Percentiles rank a stretch among this genome's conserved stretches.
Conservation (phyloP, 176 grass and related monocot genomes). For the Puccinellia tenuiflora region DNA sequence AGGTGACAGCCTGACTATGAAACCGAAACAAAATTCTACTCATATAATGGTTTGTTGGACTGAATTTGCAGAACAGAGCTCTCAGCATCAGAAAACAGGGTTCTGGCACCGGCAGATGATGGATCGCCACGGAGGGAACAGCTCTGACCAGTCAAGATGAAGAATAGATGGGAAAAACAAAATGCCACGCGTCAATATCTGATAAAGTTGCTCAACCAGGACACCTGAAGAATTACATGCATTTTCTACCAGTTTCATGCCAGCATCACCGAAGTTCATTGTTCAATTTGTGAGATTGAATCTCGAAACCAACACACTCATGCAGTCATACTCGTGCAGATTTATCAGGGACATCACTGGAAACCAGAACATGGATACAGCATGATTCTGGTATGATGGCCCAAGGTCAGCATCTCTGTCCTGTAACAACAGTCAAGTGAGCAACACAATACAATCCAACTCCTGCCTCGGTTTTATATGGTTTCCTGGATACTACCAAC, state of each 20-base stretch:
- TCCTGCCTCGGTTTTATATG: neutral
- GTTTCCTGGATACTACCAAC: neutral
- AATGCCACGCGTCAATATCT: neutral
- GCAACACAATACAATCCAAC: neutral
- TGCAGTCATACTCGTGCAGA: neutral
- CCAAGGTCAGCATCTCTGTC: neutral
- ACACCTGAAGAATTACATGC: neutral
- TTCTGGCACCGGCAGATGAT: constrained; percentile 27
- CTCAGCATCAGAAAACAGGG: neutral
- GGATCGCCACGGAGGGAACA: neutral
- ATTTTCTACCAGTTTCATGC: neutral
- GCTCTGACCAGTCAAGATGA: constrained; percentile 20
- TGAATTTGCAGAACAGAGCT: neutral
- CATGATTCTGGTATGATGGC: neutral
- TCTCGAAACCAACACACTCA: neutral
- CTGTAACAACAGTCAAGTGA: neutral
- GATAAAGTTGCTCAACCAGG: neutral
- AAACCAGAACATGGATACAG: neutral
- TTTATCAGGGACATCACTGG: neutral
- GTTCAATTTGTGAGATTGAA: neutral
- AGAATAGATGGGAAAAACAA: neutral
- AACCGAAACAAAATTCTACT: neutral
- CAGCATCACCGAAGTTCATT: neutral
- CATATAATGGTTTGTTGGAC: neutral
- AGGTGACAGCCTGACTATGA: neutral